phyloP scores from a whole-genome alignment of 2,329 filamentous ascomycete genomes.

The Aspergillus vadensis region DNA sequence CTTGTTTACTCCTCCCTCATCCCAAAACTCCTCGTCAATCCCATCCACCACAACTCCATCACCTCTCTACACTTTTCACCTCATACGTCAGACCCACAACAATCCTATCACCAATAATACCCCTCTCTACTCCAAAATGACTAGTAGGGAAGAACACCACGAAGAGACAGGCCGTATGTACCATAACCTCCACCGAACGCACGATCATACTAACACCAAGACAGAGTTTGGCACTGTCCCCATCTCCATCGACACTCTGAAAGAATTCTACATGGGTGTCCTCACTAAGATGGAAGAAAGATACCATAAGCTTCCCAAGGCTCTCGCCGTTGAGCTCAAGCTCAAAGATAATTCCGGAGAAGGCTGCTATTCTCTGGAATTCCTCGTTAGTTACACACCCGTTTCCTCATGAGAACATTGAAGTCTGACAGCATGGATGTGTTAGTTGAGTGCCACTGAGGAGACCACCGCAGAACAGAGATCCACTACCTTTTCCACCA shows the following conservation, averaged over 20 bases:
- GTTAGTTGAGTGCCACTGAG: not conserved
- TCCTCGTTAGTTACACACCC: not conserved
- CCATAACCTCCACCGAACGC: not conserved
- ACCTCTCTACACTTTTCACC: no score
- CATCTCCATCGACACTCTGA: not conserved
- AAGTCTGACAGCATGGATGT: not conserved
- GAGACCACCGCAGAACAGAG: not conserved
- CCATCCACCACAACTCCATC: no score
- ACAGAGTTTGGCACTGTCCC: not conserved
- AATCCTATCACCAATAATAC: not conserved
- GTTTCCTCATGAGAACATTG: not conserved
- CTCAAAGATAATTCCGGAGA: not conserved
- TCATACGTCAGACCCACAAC: not conserved
- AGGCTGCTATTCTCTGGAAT: not conserved
- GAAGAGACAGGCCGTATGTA: not conserved
- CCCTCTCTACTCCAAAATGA: not conserved
- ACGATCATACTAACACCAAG: not conserved
- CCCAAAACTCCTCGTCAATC: no score
- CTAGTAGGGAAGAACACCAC: not conserved
- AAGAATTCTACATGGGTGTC: not conserved
- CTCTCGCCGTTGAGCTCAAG: not conserved
- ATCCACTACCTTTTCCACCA: not conserved
- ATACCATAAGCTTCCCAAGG: not conserved
- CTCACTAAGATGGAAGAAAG: not conserved
- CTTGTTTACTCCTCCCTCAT: no score